Evolutionary conservation across 2,329 filamentous ascomycete genomes (phyloP).

Genomic region (Trichocomaceae sp.): DNA sequence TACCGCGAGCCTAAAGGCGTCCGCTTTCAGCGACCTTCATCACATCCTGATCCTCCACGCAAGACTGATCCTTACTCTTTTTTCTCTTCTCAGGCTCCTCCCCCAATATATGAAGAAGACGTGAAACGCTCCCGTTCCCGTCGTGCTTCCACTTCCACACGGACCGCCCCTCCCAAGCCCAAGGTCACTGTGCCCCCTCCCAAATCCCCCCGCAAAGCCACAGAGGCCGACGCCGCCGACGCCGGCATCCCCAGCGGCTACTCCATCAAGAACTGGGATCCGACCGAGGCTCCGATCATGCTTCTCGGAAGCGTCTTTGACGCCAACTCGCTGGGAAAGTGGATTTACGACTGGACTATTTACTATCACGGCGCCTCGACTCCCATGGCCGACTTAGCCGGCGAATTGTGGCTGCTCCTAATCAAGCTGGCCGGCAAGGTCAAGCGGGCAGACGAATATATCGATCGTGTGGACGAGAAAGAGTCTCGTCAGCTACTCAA

Average conservation of each 20-base stretch:
- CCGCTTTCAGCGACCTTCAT: slow-evolving; percentile 18
- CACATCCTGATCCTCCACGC: slow-evolving; percentile 7
- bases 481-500: slow-evolving; percentile 76
- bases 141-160: slow-evolving; percentile 49
- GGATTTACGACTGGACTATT: slow-evolving; percentile 99
- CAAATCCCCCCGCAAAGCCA: slow-evolving; percentile 47
- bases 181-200: slow-evolving; percentile 28
- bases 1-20: slow-evolving; percentile 39
- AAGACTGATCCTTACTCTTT: slow-evolving; percentile 47
- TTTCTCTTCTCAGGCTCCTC: slow-evolving; percentile 43
- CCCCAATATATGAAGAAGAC: slow-evolving; percentile 52
- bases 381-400: slow-evolving; percentile 83
- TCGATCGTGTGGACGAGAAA: slow-evolving; percentile 62
- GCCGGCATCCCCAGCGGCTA: slow-evolving; percentile 78
- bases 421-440: slow-evolving; percentile 93
- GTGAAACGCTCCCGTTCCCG: slow-evolving; percentile 46
- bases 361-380: slow-evolving; percentile 76
- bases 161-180: slow-evolving; percentile 36
- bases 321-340: slow-evolving; percentile 94
- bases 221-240: slow-evolving; percentile 57
- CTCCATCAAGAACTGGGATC: slow-evolving; percentile 98
- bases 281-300: slow-evolving; percentile 85
- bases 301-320: slow-evolving; percentile 94
- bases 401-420: slow-evolving; percentile 88
- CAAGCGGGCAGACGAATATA: slow-evolving; percentile 76